A percentile compares a stretch with the other conserved stretches of the same genome.
Evolutionary conservation across 441 rosid genomes (phyloP).

Genomic region (Brassica hybrid): DNA sequence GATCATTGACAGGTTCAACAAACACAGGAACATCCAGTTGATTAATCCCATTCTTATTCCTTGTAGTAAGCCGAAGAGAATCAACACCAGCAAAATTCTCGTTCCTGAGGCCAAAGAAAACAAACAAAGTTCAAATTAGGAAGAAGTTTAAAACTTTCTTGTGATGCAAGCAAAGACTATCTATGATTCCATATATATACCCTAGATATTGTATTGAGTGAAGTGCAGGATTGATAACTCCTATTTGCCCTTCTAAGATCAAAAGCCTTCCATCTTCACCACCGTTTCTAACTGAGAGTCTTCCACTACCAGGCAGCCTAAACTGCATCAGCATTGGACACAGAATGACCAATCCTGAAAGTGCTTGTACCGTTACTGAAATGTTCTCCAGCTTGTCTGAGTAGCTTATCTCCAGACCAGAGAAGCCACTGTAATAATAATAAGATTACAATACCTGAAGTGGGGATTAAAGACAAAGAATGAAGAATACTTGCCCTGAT

Average conservation of each 20-base stretch:
- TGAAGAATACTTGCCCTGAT: conserved; percentile 53
- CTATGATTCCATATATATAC: conserved; percentile 45
- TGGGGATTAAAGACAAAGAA: background rate
- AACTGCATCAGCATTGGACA: conserved; percentile 73
- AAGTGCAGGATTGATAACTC: conserved; percentile 70
- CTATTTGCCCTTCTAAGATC: conserved; percentile 64
- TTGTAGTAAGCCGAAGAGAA: conserved; percentile 61
- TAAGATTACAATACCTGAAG: background rate
- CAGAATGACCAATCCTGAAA: conserved; percentile 57
- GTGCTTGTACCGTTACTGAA: conserved; percentile 63
- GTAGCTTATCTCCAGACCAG: conserved; percentile 72
- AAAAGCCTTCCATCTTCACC: conserved; percentile 51
- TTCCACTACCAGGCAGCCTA: conserved; percentile 60
- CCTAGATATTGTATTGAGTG: conserved; percentile 81
- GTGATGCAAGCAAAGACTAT: background rate
- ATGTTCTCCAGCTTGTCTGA: conserved; percentile 72
- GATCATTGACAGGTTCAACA: conserved; percentile 79
- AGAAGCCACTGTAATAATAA: conserved; percentile 60
- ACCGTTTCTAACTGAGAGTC: conserved; percentile 51
- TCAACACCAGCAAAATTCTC: conserved; percentile 81
- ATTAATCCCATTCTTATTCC: conserved; percentile 73
- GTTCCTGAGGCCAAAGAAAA: conserved; percentile 50
- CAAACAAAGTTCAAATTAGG: background rate
- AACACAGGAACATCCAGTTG: conserved; percentile 57
- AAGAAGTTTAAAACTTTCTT: background rate